These are phyloP conservation scores for Trichophyton verrucosum DNA, from an alignment of 2,329 filamentous ascomycete genomes.

Conservation along the genomic window DNA sequence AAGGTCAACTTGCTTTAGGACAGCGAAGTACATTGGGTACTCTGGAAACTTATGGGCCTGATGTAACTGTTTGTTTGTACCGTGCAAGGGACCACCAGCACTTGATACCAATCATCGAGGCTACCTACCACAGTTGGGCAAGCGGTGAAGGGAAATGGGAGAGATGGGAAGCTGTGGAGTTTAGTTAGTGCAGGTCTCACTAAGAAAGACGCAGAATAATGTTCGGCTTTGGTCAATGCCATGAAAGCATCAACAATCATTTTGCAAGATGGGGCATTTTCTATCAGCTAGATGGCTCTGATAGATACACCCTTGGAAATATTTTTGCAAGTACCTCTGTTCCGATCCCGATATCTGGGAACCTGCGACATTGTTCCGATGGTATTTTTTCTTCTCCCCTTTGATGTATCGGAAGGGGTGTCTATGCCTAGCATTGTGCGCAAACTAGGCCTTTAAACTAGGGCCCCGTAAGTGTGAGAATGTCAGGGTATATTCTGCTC, in stretches of 20 bases:
- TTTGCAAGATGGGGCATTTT: not conserved
- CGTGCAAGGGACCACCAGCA: slow-evolving; percentile 9
- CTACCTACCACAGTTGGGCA: slow-evolving; percentile 10
- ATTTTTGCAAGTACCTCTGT: not conserved
- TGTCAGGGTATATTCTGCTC: not conserved
- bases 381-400: not conserved
- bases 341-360: not conserved
- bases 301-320: not conserved
- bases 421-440: not conserved
- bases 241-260: not conserved
- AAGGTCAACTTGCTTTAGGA: slow-evolving; percentile 7
- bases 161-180: slow-evolving; percentile 5
- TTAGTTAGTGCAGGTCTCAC: slow-evolving; percentile 11
- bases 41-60: slow-evolving; percentile 4
- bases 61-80: slow-evolving; percentile 13
- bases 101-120: slow-evolving; percentile 12
- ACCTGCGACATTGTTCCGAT: slow-evolving; percentile 7
- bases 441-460: slow-evolving; percentile 2
- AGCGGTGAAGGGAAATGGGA: slow-evolving; percentile 12
- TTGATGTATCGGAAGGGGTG: not conserved
- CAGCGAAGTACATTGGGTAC: not conserved
- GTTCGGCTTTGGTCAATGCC: not conserved
- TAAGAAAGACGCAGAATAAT: not conserved
- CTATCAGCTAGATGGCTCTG: not conserved
- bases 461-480: not conserved